A percentile compares a stretch with the other conserved stretches of the same genome.
Evolutionary conservation across 306 rosid species (phyloP).

Genomic region (Begonia peltatifolia): DNA sequence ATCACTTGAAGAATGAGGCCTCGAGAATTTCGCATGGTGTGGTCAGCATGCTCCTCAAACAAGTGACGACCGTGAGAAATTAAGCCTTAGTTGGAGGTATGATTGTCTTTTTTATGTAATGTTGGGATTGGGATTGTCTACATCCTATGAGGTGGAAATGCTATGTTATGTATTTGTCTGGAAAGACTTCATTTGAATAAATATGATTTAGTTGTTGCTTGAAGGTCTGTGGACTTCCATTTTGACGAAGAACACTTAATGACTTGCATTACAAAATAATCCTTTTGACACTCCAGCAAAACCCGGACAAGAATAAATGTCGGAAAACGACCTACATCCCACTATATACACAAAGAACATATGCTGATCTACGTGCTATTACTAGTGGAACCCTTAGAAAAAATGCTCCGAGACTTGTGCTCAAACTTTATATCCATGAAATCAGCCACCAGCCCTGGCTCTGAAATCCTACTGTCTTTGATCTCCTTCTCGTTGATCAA

Average conservation of each 20-base stretch:
- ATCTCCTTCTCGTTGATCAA: slow-evolving; percentile 22
- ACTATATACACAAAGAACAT: too few species aligned
- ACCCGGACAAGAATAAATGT: too few species aligned
- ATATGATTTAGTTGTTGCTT: too few species aligned
- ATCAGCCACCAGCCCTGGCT: slow-evolving; percentile 69
- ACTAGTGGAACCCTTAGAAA: slow-evolving; percentile 19
- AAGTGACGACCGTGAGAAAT: slow-evolving; percentile 61
- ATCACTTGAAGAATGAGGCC: slow-evolving; percentile 45
- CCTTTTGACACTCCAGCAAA: too few species aligned
- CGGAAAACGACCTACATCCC: too few species aligned
- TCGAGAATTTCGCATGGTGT: slow-evolving; percentile 60
- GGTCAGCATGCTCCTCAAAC: slow-evolving; percentile 64
- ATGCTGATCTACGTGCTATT: slow-evolving; percentile 8
- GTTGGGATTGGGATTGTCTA: slow-evolving; percentile 1
- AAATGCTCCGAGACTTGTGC: slow-evolving; percentile 13
- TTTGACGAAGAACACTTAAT: too few species aligned
- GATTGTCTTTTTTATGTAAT: slow-evolving; percentile 14
- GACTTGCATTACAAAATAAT: too few species aligned
- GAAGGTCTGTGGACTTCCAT: too few species aligned
- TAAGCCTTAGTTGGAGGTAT: slow-evolving; percentile 18
- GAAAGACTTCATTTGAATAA: too few species aligned
- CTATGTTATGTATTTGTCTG: too few species aligned
- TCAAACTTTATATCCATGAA: slow-evolving; percentile 48
- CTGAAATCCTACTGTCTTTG: slow-evolving; percentile 27
- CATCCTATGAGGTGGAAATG: too few species aligned